phyloP scores from a whole-genome alignment of 495 filamentous ascomycete genomes.

The Clohesyomyces aquaticus region DNA sequence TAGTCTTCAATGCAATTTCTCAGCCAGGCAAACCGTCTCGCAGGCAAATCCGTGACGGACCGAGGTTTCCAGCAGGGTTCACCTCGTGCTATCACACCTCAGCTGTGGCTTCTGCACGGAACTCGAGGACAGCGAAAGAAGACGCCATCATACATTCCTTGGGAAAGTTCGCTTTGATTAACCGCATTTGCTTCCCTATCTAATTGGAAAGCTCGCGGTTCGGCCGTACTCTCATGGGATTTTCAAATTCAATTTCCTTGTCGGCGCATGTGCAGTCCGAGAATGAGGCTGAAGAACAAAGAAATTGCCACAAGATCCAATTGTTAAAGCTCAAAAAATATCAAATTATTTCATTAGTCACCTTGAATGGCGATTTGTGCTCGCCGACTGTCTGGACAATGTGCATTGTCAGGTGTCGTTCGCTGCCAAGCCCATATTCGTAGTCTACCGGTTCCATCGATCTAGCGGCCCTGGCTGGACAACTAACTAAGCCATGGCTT shows the following conservation, averaged over 20 bases:
- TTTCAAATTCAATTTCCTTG: not conserved
- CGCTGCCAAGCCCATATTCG: not conserved
- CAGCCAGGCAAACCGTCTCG: not conserved
- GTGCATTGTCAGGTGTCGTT: not conserved
- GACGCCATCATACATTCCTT: not conserved
- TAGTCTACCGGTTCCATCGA: not conserved
- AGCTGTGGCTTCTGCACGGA: slow-evolving; percentile 22
- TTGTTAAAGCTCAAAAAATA: not conserved
- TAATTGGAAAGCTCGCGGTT: not conserved
- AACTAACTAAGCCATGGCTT: slow-evolving; percentile 8
- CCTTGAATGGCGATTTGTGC: not conserved
- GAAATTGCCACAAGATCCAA: not conserved
- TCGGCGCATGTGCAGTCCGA: not conserved
- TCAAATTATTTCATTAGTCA: not conserved
- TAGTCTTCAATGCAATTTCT: not conserved
- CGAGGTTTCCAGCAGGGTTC: not conserved
- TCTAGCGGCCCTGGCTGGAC: not conserved
- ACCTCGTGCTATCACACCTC: slow-evolving; percentile 4
- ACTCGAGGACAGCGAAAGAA: not conserved
- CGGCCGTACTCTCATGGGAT: too few species aligned
- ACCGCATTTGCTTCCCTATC: not conserved
- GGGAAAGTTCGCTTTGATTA: not conserved
- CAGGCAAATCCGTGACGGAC: too few species aligned
- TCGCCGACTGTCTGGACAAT: slow-evolving; percentile 4
- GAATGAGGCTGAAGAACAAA: not conserved